Evolutionary conservation across 2,329 filamentous ascomycete species (phyloP), one percentile per base, ranked within the genome.

Genomic region (Aureobasidium zeae): DNA sequence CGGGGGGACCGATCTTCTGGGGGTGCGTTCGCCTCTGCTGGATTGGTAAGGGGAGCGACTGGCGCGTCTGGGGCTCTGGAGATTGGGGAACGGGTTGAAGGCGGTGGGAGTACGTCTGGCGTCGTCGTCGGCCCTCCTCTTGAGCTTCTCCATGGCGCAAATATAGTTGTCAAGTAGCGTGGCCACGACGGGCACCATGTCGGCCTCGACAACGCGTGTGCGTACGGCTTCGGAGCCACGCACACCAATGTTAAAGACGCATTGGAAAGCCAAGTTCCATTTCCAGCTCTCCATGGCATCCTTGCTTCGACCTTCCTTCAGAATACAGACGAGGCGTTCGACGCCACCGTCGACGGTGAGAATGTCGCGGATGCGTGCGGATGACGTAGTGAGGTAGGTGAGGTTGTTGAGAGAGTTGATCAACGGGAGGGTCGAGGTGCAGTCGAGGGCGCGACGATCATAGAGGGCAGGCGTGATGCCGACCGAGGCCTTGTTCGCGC

Each of bases 231-330:
- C 91, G 10, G 91, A 95, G 48, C 91, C 91, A 54, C 91, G 79
- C 48, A 98, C 89, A 46, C 91, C 91, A 59, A 98, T 96, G 64
- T 98, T 98, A 61, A 98, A 91, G 52, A 96, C 88, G 63, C 91
- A 98, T 66, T 96, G 91, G 64, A 98, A 98, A 42, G 91, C 91
- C 50, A 98, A 74, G 60, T 95, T 98, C 91, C 91, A 98, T 67
- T 96, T 96, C 91, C 91, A 98, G 85, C 94, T 94, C 63, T 95
- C 89, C 89, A 96, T 95, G 80, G 95, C 83, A 63, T 98, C 89
- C 66, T 88, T 93, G 68, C 86, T 95, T 60, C 91, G 77, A 51
- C 91, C 91, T 66, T 94, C 86, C 67, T 98, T 98, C 63, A 98
- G 77, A 59, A 98, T 95, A 74, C 87, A 95, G 61, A 98, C 86